phyloP scores from a whole-genome alignment of 768 basidiomycete species.

The Boletellus emodensis region DNA sequence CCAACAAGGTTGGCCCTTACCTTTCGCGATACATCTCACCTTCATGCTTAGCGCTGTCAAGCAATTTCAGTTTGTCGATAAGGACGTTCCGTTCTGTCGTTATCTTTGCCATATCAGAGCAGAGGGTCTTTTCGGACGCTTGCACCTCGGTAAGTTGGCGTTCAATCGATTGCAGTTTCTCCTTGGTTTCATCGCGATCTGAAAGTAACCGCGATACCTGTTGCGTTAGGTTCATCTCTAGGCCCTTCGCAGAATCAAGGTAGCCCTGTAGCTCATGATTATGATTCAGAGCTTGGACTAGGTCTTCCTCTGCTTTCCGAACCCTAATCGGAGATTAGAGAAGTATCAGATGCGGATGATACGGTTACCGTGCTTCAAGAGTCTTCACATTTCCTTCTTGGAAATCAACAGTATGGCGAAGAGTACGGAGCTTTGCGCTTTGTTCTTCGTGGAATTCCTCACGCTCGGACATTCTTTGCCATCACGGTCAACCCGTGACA shows the following conservation, averaged over 20 bases:
- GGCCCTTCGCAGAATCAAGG: conserved; percentile 20
- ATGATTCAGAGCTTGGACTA: conserved; percentile 14
- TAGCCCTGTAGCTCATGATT: conserved; percentile 28
- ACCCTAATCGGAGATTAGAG: conserved; percentile 16
- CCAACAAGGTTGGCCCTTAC: conserved; percentile 12
- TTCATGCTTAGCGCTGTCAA: conserved; percentile 19
- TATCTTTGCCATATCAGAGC: conserved; percentile 14
- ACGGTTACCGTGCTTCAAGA: conserved; percentile 25
- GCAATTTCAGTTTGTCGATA: conserved; percentile 18
- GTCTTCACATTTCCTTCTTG: conserved; percentile 27
- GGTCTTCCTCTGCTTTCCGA: conserved; percentile 19
- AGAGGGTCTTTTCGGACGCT: conserved; percentile 14
- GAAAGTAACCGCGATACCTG: conserved; percentile 25
- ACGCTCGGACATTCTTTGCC: conserved; percentile 20
- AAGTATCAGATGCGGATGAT: background rate
- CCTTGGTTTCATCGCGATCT: conserved; percentile 22
- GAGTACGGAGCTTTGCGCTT: conserved; percentile 24
- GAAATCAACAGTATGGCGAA: conserved; percentile 29
- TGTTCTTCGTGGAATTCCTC: conserved; percentile 24
- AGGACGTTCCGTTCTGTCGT: conserved; percentile 19
- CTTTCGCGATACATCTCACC: conserved; percentile 20
- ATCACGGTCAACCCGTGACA: conserved; percentile 10
- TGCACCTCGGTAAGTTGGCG: conserved; percentile 16
- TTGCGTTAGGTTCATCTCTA: conserved; percentile 23
- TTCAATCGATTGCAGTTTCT: conserved; percentile 13